phyloP scores from a whole-genome alignment of 2,329 filamentous ascomycete genomes.

The Hymenoscyphus occultus region DNA sequence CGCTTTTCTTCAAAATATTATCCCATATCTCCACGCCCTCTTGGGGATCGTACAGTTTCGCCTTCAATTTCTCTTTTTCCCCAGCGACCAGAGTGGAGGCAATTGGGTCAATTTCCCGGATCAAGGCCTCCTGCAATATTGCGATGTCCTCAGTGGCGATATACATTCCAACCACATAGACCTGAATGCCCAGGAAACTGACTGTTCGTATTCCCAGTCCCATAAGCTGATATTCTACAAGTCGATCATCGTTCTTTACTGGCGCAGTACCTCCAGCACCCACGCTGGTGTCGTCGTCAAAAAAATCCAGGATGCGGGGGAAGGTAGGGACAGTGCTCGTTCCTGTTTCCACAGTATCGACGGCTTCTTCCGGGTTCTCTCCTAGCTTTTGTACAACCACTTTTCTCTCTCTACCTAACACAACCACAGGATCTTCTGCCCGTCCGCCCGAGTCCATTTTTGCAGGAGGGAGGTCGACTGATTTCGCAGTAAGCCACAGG shows the following conservation, averaged over 20 bases:
- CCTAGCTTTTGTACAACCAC: slow-evolving; percentile 33
- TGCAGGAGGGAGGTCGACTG: slow-evolving; percentile 28
- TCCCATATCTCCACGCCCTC: slow-evolving; percentile 74
- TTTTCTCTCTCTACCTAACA: slow-evolving; percentile 33
- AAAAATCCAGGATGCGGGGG: slow-evolving; percentile 31
- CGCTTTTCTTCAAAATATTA: slow-evolving; percentile 60
- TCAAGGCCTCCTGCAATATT: slow-evolving; percentile 72
- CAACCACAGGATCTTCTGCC: slow-evolving; percentile 30
- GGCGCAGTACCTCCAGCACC: slow-evolving; percentile 11
- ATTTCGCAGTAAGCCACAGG: slow-evolving; percentile 34
- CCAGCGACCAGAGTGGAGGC: slow-evolving; percentile 80
- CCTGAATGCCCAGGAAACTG: slow-evolving; percentile 83
- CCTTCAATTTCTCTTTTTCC: slow-evolving; percentile 73
- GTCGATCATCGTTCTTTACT: slow-evolving; percentile 22
- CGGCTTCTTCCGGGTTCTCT: slow-evolving; percentile 39
- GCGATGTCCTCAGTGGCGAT: slow-evolving; percentile 80
- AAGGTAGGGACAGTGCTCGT: slow-evolving; percentile 35
- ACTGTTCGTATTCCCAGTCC: slow-evolving; percentile 87
- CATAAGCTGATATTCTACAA: slow-evolving; percentile 77
- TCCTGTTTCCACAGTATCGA: slow-evolving; percentile 36
- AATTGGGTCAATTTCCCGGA: slow-evolving; percentile 70
- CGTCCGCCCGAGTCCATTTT: slow-evolving; percentile 21
- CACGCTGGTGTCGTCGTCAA: slow-evolving; percentile 24
- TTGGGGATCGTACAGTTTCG: slow-evolving; percentile 65
- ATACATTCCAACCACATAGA: slow-evolving; percentile 94